phyloP scores from a whole-genome alignment of 2,329 filamentous ascomycete species.

The Neoscytalidium dimidiatum region DNA sequence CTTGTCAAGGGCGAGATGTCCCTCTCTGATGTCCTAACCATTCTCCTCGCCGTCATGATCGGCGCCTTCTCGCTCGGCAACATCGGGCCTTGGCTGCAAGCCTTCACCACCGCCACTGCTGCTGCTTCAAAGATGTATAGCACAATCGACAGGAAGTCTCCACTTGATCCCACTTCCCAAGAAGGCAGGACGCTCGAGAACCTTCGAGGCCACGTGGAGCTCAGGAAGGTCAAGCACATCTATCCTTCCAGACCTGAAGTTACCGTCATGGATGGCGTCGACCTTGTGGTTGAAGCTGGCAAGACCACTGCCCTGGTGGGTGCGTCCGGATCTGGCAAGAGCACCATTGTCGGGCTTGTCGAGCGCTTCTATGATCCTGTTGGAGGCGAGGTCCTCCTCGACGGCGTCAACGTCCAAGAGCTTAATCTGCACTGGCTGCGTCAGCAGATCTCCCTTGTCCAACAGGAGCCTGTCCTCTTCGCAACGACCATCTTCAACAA shows the following conservation, averaged over 20 bases:
- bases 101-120: constrained; percentile 24
- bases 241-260: constrained; percentile 90
- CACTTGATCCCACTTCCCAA: constrained; percentile 71
- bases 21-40: constrained; percentile 75
- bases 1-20: constrained; percentile 50
- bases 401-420: constrained; percentile 74
- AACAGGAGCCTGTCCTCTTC: constrained; percentile 86
- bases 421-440: constrained; percentile 86
- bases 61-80: constrained; percentile 82
- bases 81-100: constrained; percentile 21
- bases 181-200: constrained; percentile 68
- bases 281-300: constrained; percentile 75
- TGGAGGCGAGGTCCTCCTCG: constrained; percentile 73
- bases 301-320: constrained; percentile 90
- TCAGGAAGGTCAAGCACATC: constrained; percentile 81
- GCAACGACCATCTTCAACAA: constrained; percentile 82
- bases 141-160: constrained; percentile 86
- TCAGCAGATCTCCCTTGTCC: constrained; percentile 84
- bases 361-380: constrained; percentile 91
- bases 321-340: constrained; percentile 88
- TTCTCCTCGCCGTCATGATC: constrained; percentile 88
- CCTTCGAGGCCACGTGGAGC: constrained; percentile 72
- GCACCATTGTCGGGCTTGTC: constrained; percentile 84
- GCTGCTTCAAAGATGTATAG: constrained; percentile 90
- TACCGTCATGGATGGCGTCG: constrained; percentile 80